Conservation (phyloP, 2,329 filamentous ascomycete species). For the Cadophora malorum region DNA sequence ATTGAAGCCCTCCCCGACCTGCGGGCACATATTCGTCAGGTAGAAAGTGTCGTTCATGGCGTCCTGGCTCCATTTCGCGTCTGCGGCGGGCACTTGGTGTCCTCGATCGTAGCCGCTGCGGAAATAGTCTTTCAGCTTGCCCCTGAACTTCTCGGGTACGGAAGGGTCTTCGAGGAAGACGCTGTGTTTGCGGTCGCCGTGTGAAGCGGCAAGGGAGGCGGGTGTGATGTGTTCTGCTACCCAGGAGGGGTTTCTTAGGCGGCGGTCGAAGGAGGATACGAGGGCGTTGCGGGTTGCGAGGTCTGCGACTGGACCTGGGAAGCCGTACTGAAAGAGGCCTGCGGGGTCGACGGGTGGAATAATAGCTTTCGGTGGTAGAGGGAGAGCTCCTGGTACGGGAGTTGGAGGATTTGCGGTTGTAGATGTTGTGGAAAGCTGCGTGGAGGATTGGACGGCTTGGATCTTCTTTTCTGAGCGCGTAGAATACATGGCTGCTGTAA, state of each 20-base stretch:
- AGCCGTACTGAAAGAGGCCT: constrained; percentile 84
- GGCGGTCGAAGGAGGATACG: constrained; percentile 88
- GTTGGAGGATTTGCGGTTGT: constrained; percentile 39
- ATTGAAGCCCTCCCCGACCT: constrained; percentile 98
- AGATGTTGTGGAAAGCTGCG: constrained; percentile 38
- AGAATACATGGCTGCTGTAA: constrained; percentile 72
- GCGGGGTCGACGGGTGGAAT: constrained; percentile 70
- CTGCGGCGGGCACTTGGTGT: constrained; percentile 95
- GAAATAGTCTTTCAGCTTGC: constrained; percentile 91
- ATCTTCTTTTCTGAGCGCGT: constrained; percentile 57
- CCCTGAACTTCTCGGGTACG: constrained; percentile 87
- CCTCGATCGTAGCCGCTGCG: constrained; percentile 94
- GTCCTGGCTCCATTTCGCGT: constrained; percentile 92
- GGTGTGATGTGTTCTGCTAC: constrained; percentile 96
- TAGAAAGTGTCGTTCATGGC: constrained; percentile 97
- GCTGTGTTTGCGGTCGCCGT: constrained; percentile 85
- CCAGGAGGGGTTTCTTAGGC: constrained; percentile 91
- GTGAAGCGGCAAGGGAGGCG: constrained; percentile 74
- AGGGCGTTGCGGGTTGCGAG: constrained; percentile 78
- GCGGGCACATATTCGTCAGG: constrained; percentile 96
- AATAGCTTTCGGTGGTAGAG: constrained; percentile 40
- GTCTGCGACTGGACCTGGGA: constrained; percentile 89
- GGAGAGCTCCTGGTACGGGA: constrained; percentile 41
- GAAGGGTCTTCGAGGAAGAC: constrained; percentile 80
- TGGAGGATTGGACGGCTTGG: constrained; percentile 43